A percentile compares a stretch with the other conserved stretches of the same genome.
Conservation (phyloP, 768 basidiomycete species). For the Trametes elegans region DNA sequence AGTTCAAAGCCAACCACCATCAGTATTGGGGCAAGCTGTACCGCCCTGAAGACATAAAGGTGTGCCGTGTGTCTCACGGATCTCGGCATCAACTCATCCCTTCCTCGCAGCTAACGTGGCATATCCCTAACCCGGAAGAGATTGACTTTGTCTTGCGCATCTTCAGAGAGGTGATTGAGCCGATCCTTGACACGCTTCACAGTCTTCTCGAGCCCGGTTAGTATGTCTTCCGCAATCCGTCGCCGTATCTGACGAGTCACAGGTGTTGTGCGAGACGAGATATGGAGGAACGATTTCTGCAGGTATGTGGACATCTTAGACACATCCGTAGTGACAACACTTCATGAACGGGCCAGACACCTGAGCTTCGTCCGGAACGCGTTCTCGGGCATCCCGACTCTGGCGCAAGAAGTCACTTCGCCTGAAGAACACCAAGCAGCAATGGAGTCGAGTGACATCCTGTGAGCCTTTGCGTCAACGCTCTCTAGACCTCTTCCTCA, state of each 20-base stretch:
- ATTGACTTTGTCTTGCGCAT: conserved; percentile 72
- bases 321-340: no score
- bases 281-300: conserved; percentile 88
- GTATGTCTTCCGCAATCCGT: conserved; percentile 21
- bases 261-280: conserved; percentile 50
- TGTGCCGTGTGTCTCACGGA: conserved; percentile 34
- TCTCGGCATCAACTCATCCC: neutral
- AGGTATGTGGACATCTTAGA: no score
- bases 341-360: no score
- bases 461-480: conserved; percentile 42
- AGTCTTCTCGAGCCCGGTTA: conserved; percentile 51
- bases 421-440: conserved; percentile 45
- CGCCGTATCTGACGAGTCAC: neutral
- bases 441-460: conserved; percentile 57
- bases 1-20: conserved; percentile 69
- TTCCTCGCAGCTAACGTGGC: conserved; percentile 62
- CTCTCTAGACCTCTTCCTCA: neutral
- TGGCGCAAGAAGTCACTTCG: conserved; percentile 53
- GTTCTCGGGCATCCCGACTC: conserved; percentile 69
- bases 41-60: conserved; percentile 64
- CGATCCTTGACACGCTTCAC: conserved; percentile 56
- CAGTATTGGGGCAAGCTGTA: conserved; percentile 81
- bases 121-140: conserved; percentile 68
- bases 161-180: conserved; percentile 65
- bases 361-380: conserved; percentile 72